A percentile compares a stretch with the other conserved stretches of the same genome.
Evolutionary conservation across 768 basidiomycete genomes (phyloP).

Genomic region (Crucibulum laeve): DNA sequence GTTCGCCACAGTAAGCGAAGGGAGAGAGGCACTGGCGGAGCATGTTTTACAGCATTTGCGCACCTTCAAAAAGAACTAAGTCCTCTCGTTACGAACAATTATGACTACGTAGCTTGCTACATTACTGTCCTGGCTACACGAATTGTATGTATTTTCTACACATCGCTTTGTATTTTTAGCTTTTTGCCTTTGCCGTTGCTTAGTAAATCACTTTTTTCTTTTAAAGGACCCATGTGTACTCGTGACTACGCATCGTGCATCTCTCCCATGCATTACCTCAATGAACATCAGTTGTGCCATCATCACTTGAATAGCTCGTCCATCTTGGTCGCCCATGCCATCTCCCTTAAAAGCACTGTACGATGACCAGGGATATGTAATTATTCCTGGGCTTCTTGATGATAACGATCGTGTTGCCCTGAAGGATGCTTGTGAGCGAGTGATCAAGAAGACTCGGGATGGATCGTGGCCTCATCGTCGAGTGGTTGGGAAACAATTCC

Average conservation of each 20-base stretch:
- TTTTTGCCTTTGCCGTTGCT: not conserved
- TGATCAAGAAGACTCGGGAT: slow-evolving; percentile 46
- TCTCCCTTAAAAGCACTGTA: slow-evolving; percentile 41
- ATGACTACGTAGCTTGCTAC: not conserved
- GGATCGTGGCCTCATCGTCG: slow-evolving; percentile 65
- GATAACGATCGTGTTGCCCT: slow-evolving; percentile 33
- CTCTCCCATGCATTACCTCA: not conserved
- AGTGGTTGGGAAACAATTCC: slow-evolving; percentile 76
- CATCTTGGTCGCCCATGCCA: slow-evolving; percentile 8
- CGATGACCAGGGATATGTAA: slow-evolving; percentile 61
- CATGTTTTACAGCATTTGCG: slow-evolving; percentile 32
- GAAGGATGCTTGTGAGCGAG: slow-evolving; percentile 45
- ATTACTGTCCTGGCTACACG: too few relatives aligned
- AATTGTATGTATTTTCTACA: too few relatives aligned
- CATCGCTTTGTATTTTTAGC: not conserved
- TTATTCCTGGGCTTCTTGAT: slow-evolving; percentile 53
- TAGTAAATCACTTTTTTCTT: not conserved
- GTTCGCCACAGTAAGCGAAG: slow-evolving; percentile 32
- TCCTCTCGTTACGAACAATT: not conserved
- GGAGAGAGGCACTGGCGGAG: slow-evolving; percentile 39
- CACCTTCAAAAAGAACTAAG: slow-evolving; percentile 4
- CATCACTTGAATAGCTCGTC: too few relatives aligned
- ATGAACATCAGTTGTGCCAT: not conserved
- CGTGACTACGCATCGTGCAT: not conserved
- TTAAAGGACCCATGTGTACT: too few relatives aligned